phyloP scores from a whole-genome alignment of 2,329 filamentous ascomycete genomes.

The Curvularia sp. region DNA sequence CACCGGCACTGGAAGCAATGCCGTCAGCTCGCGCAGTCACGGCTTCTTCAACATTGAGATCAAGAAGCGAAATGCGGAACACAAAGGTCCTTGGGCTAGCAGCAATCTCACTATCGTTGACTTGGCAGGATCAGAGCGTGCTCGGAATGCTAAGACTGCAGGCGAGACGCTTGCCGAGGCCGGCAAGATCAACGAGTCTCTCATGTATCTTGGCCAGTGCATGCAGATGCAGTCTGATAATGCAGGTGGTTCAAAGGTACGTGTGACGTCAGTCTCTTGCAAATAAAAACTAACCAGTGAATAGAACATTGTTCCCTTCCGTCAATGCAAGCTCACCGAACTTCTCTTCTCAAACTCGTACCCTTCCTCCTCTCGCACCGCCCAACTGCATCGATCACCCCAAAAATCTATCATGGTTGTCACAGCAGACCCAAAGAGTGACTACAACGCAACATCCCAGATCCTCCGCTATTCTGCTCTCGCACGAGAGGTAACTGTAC shows the following conservation, averaged over 20 bases:
- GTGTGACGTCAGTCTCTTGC: not conserved
- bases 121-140: constrained; percentile 91
- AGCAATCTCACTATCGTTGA: constrained; percentile 89
- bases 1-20: constrained; percentile 91
- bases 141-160: constrained; percentile 90
- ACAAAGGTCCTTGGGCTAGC: constrained; percentile 72
- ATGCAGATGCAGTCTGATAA: constrained; percentile 91
- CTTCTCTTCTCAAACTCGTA: constrained; percentile 61
- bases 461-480: constrained; percentile 94
- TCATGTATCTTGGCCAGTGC: constrained; percentile 98
- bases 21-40: constrained; percentile 88
- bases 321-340: constrained; percentile 62
- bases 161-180: constrained; percentile 92
- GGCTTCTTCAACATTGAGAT: constrained; percentile 97
- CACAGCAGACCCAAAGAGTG: constrained; percentile 88
- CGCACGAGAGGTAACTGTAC: constrained; percentile 90
- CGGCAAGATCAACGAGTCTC: constrained; percentile 96
- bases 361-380: constrained; percentile 55
- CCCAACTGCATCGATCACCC: constrained; percentile 58
- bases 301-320: constrained; percentile 73
- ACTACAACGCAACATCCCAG: constrained; percentile 96
- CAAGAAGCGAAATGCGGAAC: constrained; percentile 74
- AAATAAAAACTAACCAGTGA: constrained; percentile 23
- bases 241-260: constrained; percentile 75
- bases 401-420: constrained; percentile 97